These are phyloP conservation scores for Lupinus albus DNA, from an alignment of 306 rosid species.

Conservation along the genomic window DNA sequence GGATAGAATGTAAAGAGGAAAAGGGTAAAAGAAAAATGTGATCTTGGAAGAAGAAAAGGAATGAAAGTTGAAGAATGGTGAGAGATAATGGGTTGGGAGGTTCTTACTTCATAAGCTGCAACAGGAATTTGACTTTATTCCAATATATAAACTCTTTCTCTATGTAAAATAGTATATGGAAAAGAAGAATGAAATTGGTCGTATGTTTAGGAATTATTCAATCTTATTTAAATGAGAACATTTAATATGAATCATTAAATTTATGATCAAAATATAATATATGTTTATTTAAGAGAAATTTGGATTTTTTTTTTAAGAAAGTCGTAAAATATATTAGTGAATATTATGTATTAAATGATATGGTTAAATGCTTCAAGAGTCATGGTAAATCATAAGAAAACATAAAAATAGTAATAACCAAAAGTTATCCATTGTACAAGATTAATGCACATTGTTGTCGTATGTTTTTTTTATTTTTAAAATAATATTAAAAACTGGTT, in stretches of 20 bases:
- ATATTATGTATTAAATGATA: background rate
- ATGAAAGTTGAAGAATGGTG: slow-evolving; percentile 27
- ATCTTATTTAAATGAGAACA: no score
- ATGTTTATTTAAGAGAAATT: background rate
- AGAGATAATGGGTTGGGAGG: slow-evolving; percentile 7
- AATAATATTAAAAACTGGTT: no score
- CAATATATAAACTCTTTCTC: slow-evolving; percentile 1
- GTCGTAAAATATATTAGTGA: no score
- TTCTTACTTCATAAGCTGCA: slow-evolving; percentile 10
- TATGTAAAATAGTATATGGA: no score
- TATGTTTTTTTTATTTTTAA: no score
- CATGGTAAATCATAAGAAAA: background rate
- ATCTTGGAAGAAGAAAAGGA: slow-evolving; percentile 40
- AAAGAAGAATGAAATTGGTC: no score
- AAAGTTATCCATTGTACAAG: background rate
- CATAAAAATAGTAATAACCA: no score
- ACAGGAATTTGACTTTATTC: slow-evolving; percentile 41
- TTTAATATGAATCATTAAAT: no score
- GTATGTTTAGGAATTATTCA: no score
- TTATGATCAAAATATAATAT: background rate
- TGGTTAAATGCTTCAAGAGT: no score
- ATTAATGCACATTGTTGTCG: no score
- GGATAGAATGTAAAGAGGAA: slow-evolving; percentile 2
- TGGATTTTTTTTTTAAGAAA: no score
- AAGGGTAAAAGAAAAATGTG: slow-evolving; percentile 49